Base-by-base conservation (phyloP, 805 yeast species). In the Wickerhamomyces chambardii region DNA sequence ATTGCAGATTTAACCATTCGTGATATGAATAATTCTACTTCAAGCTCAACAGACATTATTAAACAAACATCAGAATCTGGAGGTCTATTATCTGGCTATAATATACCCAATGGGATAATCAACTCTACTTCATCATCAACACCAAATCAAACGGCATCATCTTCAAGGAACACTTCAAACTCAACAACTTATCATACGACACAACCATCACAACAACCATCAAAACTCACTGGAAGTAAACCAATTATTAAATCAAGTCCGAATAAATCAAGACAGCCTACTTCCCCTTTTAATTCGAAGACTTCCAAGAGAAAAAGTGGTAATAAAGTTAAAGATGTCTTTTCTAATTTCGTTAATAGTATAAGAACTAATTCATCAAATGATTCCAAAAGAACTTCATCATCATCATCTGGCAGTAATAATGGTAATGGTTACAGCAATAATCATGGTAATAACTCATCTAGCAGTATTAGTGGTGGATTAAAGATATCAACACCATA, bases 401-500 rank as follows among this genome's bases (percentile, higher is more conserved):
- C 41, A 14, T 33, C 36, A 6, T 36, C 52, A 9, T 34, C 46
- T 7, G 31, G 44, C 15, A 38, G 39, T 25, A 43, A 39, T 15
- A 10, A 10, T 19, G 22, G 22, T 19, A 19, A 19, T 19, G 22
- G 22, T 19, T n/a, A n/a, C n/a, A n/a, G n/a, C n/a, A n/a, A n/a
- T n/a, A n/a, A n/a, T n/a, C n/a, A n/a, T n/a, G n/a, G n/a, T n/a
- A n/a, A n/a, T n/a, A n/a, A n/a, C n/a, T 31, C 33, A 11, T 34
- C 41, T 7, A 37, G 55, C 7, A 7, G 10, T 21, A 21, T 8
- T 10, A 24, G n/a, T 10, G 12, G 12, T 12, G n/a, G 15, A 8
- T 47, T 68, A 28, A 76, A 76, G 45, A 92, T 90, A 34, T 84
- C 95, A n/a, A 79, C 86, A 0, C 98, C 98, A 0, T 86, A 81